These are phyloP conservation scores for Leavenworthia alabamica DNA, from an alignment of 345 rosid genomes.

Conservation along the genomic window DNA sequence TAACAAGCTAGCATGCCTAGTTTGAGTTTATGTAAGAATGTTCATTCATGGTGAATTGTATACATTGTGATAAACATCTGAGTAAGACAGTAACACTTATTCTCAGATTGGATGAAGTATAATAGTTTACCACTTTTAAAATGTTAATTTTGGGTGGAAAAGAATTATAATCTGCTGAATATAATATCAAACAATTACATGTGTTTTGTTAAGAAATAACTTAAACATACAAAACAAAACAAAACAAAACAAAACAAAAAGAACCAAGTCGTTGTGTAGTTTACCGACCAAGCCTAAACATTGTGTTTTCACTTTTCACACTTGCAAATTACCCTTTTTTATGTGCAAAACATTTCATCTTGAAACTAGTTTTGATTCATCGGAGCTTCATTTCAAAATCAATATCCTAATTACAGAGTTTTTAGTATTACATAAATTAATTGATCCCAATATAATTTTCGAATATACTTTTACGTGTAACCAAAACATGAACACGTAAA, in stretches of 20 bases:
- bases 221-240: background rate
- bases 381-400: background rate
- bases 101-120: background rate
- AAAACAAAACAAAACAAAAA: conserved; percentile 1
- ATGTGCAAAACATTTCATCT: background rate
- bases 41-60: background rate
- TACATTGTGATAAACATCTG: background rate
- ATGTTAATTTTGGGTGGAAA: background rate
- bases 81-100: background rate
- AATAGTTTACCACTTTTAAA: background rate
- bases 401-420: background rate
- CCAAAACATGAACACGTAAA: conserved; percentile 14
- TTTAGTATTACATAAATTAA: background rate
- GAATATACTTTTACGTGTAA: background rate
- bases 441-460: background rate
- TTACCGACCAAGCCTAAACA: conserved; percentile 26
- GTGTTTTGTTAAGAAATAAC: background rate
- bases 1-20: background rate
- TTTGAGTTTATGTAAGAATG: background rate
- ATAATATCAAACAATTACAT: background rate
- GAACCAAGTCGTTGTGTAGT: conserved; percentile 23
- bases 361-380: background rate
- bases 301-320: background rate
- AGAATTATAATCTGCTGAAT: background rate
- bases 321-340: background rate